Evolutionary conservation across 2,329 filamentous ascomycete species (phyloP).

Genomic region (Colletotrichum caudatum): DNA sequence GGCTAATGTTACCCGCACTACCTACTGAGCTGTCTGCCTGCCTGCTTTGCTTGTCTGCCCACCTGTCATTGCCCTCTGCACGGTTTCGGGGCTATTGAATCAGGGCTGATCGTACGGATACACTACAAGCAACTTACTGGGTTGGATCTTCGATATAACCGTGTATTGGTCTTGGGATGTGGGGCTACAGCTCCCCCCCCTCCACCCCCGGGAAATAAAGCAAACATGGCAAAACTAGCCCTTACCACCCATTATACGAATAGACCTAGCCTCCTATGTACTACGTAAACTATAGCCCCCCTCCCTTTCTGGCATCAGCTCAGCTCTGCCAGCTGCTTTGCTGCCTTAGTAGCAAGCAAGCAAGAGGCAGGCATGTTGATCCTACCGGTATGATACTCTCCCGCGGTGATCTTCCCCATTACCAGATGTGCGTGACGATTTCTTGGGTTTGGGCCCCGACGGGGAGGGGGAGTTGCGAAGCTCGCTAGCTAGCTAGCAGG

Average conservation of each 20-base stretch:
- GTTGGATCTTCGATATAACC: not conserved
- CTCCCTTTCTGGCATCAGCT: not conserved
- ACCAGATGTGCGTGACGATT: slow-evolving; percentile 14
- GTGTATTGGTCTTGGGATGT: not conserved
- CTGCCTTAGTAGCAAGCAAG: no score
- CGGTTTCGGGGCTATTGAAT: not conserved
- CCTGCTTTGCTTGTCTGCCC: not conserved
- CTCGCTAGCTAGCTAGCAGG: not conserved
- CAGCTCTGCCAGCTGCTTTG: no score
- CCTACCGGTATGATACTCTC: slow-evolving; percentile 3
- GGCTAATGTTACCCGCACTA: not conserved
- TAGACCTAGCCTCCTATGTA: no score
- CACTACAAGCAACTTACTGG: not conserved
- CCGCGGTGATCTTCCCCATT: slow-evolving; percentile 19
- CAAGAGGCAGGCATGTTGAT: not conserved
- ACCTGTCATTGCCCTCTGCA: not conserved
- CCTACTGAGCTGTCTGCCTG: not conserved
- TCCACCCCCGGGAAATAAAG: not conserved
- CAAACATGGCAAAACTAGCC: slow-evolving; percentile 10
- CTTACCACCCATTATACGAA: not conserved
- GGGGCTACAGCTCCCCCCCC: no score
- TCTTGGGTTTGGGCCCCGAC: not conserved
- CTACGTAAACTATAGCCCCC: no score
- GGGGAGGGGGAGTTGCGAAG: not conserved
- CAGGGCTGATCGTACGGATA: not conserved